Evolutionary conservation across 1,284 basidiomycete genomes (phyloP), one percentile per base, ranked within the genome.

Genomic region (Blastosporella zonata): DNA sequence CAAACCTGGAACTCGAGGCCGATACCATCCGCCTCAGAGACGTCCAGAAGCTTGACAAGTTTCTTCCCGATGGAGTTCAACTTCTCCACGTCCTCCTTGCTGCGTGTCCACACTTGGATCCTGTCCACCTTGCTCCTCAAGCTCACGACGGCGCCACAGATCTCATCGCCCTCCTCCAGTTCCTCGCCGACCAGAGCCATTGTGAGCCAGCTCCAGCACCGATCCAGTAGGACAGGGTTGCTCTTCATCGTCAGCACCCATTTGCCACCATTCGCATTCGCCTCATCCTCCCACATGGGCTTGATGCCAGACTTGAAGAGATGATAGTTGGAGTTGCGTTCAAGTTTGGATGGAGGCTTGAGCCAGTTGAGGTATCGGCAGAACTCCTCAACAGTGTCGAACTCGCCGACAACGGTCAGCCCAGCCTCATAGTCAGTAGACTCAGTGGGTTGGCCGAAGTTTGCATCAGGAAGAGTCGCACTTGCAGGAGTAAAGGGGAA

Each of bases 321-420:
- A 64, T 97, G 94, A 63, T 96, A 96, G 69, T 94, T 96, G 31
- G 87, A 87, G 67, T 92, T 90, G 57, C 84, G 84, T 57, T 92
- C 89, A 31, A 97, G 80, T 58, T 83, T 82, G 40, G 90, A 93
- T 1, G 94, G 94, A 1, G 89, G 86, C 66, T 93, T 91, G 53
- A 96, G 81, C 82, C 93, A 95, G 69, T 95, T 93, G 74, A 95
- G 90, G 70, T 93, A 90, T n/a, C 89, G 81, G 62, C 92, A 94
- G 73, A 94, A 97, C 21, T 84, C 80, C 67, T 97, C 90, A 48
- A 97, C 90, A 12, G 92, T 90, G 60, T 82, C 77, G 67, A 93
- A 88, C 58, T 86, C 83, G 55, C 90, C 89, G 55, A 90, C 81
- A 47, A 90, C 80, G 12, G 81, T 87, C 45, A 92, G 69, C 0